Conservation (phyloP, 1,284 basidiomycete species). For the Ustilago bromivora region DNA sequence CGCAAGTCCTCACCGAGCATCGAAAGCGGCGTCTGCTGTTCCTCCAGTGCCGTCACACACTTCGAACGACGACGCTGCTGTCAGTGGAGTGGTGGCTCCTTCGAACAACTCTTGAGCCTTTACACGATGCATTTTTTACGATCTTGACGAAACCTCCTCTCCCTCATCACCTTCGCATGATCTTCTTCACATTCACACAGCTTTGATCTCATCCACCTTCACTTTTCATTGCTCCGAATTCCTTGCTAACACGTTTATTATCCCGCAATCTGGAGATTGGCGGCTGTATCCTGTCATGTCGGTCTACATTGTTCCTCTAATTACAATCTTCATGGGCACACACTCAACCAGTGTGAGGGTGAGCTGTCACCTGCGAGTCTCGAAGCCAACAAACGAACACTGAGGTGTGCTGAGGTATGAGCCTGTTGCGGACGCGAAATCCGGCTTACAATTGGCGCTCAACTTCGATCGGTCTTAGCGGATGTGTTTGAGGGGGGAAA, state of each 20-base stretch:
- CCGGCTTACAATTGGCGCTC: background rate
- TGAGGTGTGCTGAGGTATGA: background rate
- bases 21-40: slow-evolving; percentile 14
- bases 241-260: slow-evolving; percentile 40
- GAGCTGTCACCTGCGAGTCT: no score
- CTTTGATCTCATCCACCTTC: slow-evolving; percentile 1
- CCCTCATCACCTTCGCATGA: background rate
- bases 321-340: slow-evolving; percentile 24
- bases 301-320: slow-evolving; percentile 33
- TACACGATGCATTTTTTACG: background rate
- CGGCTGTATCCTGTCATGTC: slow-evolving; percentile 17
- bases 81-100: slow-evolving; percentile 12
- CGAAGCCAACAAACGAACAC: no score
- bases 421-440: background rate
- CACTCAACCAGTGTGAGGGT: background rate
- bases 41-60: slow-evolving; percentile 15
- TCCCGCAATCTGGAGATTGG: slow-evolving; percentile 5
- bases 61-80: slow-evolving; percentile 11
- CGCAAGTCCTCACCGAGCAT: slow-evolving; percentile 10
- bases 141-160: background rate
- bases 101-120: background rate
- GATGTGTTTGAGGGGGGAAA: slow-evolving; percentile 6
- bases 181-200: background rate
- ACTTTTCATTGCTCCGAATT: background rate
- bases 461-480: slow-evolving; percentile 30